Base-by-base conservation (phyloP, 352 stramenopile species). In the Globisporangium sylvaticum region DNA sequence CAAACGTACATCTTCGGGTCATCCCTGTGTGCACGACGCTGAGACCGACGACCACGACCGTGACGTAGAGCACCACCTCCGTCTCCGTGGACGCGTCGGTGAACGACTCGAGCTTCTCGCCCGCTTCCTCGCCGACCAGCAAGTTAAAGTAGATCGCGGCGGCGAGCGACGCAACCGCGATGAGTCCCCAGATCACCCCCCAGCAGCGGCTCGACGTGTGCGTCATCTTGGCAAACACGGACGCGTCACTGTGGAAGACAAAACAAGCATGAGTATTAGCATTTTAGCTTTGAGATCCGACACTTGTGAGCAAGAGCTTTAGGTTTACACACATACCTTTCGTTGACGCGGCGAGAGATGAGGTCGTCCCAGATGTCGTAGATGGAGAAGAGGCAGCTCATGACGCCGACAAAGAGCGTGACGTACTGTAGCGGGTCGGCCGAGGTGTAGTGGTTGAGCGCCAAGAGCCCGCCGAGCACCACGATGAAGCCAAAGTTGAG, bases 361-460 rank as follows among this genome's bases (percentile, higher is more conserved):
- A 97, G 84, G 67, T 97, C 89, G 73, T 97, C 89, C 79, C 85
- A 96, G 58, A 96, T 96, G 71, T 97, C 89, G 70, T 97, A 97
- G 65, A 97, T 88, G 27, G 88, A 94, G 71, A 96, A 97, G 63
- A 95, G 82, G 62, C 89, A 94, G 80, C 87, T 95, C 89, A 97
- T 97, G 78, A 95, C 88, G 46, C 89, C 89, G 20, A 97, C 65
- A 60, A 97, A 94, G 60, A 97, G 86, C 62, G 87, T 91, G 68
- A 95, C 75, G 74, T 94, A 97, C 65, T 87, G 85, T 53, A 95
- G 72, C 9, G 81, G 78, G 48, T 94, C 69, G 69, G 86, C 81
- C 4, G 77, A 68, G 1, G 85, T 92, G 56, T 70, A 71, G 55
- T 93, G 73, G 58, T 92, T 88, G 57, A 94, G 67, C 24, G 84